These are phyloP conservation scores for Agrocybe pediades DNA, from an alignment of 768 basidiomycete species.

Conservation along the genomic window DNA sequence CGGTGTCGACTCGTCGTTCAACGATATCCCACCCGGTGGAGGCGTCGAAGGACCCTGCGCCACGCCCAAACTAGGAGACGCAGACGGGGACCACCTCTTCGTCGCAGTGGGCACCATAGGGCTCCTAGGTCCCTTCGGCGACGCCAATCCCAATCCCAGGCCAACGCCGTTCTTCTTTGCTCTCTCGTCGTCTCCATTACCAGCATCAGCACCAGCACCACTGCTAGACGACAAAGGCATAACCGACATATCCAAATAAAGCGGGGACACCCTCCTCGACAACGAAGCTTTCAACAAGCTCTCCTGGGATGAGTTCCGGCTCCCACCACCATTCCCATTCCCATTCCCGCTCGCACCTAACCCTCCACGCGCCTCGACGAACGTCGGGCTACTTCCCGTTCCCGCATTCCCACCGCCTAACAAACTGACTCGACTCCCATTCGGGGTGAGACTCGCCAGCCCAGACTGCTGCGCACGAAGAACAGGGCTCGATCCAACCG, in stretches of 20 bases:
- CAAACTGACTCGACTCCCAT: constrained; percentile 29
- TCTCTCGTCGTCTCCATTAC: neutral
- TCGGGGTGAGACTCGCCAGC: constrained; percentile 35
- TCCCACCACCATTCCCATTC: constrained; percentile 14
- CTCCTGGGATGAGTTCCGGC: constrained; percentile 17
- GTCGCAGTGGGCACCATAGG: neutral
- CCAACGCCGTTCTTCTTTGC: neutral
- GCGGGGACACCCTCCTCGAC: constrained; percentile 12
- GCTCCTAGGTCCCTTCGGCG: constrained; percentile 2
- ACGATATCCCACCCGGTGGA: neutral
- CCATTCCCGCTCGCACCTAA: constrained; percentile 12
- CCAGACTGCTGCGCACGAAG: constrained; percentile 20
- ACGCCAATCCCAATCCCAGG: neutral
- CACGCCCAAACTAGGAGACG: neutral
- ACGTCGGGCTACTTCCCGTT: neutral
- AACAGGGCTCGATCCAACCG: constrained; percentile 1
- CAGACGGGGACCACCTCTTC: neutral
- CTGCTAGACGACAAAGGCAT: neutral
- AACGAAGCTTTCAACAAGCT: constrained; percentile 19
- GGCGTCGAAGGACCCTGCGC: constrained; percentile 12
- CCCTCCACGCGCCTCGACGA: constrained; percentile 4
- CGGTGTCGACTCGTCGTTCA: neutral
- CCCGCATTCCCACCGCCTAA: neutral
- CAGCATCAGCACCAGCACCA: neutral
- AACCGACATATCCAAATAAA: neutral